Evolutionary conservation across 805 yeast genomes (phyloP).

Genomic region (Candida orba): DNA sequence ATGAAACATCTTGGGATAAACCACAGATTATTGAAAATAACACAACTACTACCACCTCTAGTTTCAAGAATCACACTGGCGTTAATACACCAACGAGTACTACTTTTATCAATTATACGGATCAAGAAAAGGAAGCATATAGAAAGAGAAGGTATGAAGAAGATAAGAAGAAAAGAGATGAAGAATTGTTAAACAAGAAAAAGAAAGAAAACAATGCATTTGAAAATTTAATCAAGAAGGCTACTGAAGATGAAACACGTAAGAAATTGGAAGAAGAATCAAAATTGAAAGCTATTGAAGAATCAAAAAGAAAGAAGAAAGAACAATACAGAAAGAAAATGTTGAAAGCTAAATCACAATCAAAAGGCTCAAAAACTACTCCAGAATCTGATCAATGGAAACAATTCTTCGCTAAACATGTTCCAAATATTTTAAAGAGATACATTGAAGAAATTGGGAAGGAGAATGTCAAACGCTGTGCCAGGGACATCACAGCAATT

Average conservation of each 20-base stretch:
- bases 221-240: constrained; percentile 34
- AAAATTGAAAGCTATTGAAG: constrained; percentile 11
- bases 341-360: constrained; percentile 3
- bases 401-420: constrained; percentile 54
- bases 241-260: constrained; percentile 23
- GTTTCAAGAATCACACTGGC: not conserved
- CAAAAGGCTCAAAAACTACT: constrained; percentile 10
- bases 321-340: constrained; percentile 28
- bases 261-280: constrained; percentile 20
- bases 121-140: constrained; percentile 20
- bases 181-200: constrained; percentile 18
- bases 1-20: constrained; percentile 51
- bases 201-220: constrained; percentile 19
- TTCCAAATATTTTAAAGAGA: constrained; percentile 72
- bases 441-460: constrained; percentile 62
- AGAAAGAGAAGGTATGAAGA: constrained; percentile 9
- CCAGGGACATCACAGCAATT: constrained; percentile 66
- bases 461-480: constrained; percentile 67
- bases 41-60: not conserved
- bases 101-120: constrained; percentile 1
- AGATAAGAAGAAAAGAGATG: constrained; percentile 20
- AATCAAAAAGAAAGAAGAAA: constrained; percentile 21
- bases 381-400: constrained; percentile 28
- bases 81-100: constrained; percentile 1
- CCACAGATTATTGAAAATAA: constrained; percentile 31